Evolutionary conservation across 139 green algal species (phyloP).

Genomic region (Deuterostichococcus epilithicus): DNA sequence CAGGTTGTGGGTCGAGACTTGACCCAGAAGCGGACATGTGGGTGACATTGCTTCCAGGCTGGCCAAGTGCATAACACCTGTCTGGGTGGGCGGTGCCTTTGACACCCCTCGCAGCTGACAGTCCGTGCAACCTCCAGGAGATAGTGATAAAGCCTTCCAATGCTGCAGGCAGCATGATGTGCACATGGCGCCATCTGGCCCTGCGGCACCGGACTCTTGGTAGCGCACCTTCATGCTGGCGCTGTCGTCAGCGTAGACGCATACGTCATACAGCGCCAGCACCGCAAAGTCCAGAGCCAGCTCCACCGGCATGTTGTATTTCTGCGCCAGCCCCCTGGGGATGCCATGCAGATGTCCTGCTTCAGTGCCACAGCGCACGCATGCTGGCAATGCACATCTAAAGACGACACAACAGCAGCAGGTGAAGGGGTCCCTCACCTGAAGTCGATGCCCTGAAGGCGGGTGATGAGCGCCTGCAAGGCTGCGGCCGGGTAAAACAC

Average conservation of each 20-base stretch:
- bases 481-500: conserved; percentile 13
- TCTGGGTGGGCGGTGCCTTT: too few species aligned
- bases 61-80: too few species aligned
- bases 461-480: neutral
- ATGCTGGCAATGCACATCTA: neutral
- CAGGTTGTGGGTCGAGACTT: too few species aligned
- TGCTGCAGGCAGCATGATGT: too few species aligned
- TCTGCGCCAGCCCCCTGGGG: neutral
- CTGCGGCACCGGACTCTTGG: too few species aligned
- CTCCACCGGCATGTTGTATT: conserved; percentile 2
- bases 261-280: neutral
- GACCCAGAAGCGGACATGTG: too few species aligned
- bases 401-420: neutral
- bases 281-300: neutral
- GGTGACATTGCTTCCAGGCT: too few species aligned
- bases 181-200: too few species aligned
- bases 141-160: too few species aligned
- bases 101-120: too few species aligned
- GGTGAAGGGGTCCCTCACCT: neutral
- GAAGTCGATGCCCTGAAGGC: neutral
- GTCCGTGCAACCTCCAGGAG: too few species aligned
- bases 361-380: neutral
- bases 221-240: conserved; percentile 15
- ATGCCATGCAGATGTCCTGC: too few species aligned
- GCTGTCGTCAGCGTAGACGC: conserved; percentile 5